A percentile compares a stretch with the other conserved stretches of the same genome.
phyloP scores from a whole-genome alignment of 2,329 filamentous ascomycete genomes.

The Hawksworthiomyces lignivorus region DNA sequence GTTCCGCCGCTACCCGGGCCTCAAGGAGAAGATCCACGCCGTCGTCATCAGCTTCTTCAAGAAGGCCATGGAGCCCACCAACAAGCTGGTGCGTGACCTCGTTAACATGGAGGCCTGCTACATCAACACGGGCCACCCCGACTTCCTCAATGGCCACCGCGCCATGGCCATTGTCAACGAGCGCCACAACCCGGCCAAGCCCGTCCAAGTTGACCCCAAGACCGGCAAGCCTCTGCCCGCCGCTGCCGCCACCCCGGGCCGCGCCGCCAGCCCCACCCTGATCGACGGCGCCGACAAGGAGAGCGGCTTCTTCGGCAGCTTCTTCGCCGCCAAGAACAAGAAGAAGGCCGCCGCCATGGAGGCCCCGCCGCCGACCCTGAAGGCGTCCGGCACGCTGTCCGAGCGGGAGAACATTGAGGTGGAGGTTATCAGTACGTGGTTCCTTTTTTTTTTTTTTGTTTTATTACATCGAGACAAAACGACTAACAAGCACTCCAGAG shows the following conservation, averaged over 20 bases:
- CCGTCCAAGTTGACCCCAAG: conserved; percentile 95
- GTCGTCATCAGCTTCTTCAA: conserved; percentile 96
- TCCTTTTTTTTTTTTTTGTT: too few relatives aligned
- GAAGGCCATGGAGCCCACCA: conserved; percentile 95
- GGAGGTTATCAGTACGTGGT: conserved; percentile 78
- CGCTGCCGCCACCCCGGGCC: conserved; percentile 51
- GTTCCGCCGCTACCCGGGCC: conserved; percentile 83
- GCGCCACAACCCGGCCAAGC: conserved; percentile 71
- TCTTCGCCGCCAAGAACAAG: conserved; percentile 99
- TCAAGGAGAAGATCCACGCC: conserved; percentile 94
- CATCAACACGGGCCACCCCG: conserved; percentile 96
- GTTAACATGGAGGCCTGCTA: conserved; percentile 96
- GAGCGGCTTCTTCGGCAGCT: conserved; percentile 91
- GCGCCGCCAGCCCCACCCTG: conserved; percentile 69
- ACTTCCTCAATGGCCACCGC: conserved; percentile 93
- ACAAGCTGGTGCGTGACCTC: conserved; percentile 89
- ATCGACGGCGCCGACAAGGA: conserved; percentile 45
- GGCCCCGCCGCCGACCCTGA: conserved; percentile 81
- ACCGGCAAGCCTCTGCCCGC: conserved; percentile 85
- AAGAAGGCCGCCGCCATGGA: conserved; percentile 99
- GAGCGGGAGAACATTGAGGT: conserved; percentile 95
- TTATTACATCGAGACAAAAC: too few relatives aligned
- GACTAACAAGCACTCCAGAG: conserved; percentile 47
- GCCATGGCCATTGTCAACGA: conserved; percentile 99
- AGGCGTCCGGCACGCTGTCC: conserved; percentile 86